These are phyloP conservation scores for Quercus lobata DNA, from an alignment of 331 rosid species.

Conservation along the genomic window DNA sequence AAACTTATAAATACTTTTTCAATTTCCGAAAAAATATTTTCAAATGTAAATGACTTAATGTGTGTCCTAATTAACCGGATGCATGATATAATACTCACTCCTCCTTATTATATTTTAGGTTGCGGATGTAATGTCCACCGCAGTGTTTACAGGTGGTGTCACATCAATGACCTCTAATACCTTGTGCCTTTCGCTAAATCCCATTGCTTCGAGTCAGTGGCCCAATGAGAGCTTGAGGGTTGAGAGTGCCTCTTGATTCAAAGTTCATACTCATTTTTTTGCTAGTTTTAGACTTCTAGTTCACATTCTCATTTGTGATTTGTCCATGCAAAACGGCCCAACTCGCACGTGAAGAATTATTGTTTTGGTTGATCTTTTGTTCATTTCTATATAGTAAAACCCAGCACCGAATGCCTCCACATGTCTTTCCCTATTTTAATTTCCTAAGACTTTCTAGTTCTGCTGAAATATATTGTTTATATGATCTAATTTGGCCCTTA, in stretches of 20 bases:
- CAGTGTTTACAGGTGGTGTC: background rate
- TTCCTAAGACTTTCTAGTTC: background rate
- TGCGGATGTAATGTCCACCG: background rate
- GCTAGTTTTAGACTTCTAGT: too few relatives aligned
- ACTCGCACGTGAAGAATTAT: slow-evolving; percentile 22
- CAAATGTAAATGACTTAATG: too few relatives aligned
- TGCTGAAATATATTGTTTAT: too few relatives aligned
- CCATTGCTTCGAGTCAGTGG: background rate
- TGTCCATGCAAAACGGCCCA: background rate
- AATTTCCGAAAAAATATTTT: too few relatives aligned
- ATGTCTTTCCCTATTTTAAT: background rate
- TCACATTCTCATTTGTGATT: too few relatives aligned
- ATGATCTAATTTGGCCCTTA: too few relatives aligned
- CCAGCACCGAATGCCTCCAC: background rate
- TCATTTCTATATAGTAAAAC: background rate
- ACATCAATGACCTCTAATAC: slow-evolving; percentile 8
- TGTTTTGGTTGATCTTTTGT: background rate
- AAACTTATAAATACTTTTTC: too few relatives aligned
- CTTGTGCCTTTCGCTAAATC: slow-evolving; percentile 1
- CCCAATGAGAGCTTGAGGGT: background rate
- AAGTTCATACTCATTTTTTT: too few relatives aligned
- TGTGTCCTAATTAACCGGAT: too few relatives aligned
- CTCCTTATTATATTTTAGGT: background rate
- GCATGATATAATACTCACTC: too few relatives aligned
- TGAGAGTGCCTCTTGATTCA: background rate